phyloP scores from a whole-genome alignment of 108 stramenopile species.

The Pseudonitzschia pungens region DNA sequence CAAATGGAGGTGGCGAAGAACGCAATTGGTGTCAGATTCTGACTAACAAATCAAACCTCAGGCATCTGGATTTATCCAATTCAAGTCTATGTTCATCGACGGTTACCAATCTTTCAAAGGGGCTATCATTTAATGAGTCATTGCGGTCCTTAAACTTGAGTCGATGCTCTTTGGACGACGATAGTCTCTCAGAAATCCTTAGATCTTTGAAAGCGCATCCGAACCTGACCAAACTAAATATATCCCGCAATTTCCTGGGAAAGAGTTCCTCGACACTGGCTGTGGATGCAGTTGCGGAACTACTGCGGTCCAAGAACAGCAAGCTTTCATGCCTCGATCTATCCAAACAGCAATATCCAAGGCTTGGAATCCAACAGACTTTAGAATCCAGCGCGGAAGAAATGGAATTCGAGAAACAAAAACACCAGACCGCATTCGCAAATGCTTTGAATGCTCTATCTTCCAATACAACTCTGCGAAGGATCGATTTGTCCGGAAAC shows the following conservation, averaged over 20 bases:
- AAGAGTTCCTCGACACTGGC: neutral
- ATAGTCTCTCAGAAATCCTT: neutral
- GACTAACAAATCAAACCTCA: neutral
- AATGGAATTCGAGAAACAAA: neutral
- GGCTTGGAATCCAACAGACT: neutral
- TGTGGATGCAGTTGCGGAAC: constrained; percentile 8
- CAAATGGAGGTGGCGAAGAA: neutral
- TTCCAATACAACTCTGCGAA: neutral
- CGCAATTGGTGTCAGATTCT: neutral
- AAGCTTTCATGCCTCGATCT: neutral
- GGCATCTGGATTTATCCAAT: constrained; percentile 7
- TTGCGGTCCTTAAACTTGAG: neutral
- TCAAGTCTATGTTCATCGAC: neutral
- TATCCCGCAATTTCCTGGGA: constrained; percentile 14
- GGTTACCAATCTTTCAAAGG: neutral
- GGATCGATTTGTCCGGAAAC: constrained; percentile 12
- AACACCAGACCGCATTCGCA: neutral
- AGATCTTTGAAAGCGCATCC: neutral
- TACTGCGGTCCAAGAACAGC: neutral
- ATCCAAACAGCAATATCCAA: neutral
- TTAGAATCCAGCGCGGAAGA: neutral
- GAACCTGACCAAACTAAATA: neutral
- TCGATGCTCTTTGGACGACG: constrained; percentile 1
- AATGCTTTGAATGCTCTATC: neutral
- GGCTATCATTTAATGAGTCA: neutral